Evolutionary conservation across 148 eudicot genomes (phyloP).

Genomic region (Silene uniflora): DNA sequence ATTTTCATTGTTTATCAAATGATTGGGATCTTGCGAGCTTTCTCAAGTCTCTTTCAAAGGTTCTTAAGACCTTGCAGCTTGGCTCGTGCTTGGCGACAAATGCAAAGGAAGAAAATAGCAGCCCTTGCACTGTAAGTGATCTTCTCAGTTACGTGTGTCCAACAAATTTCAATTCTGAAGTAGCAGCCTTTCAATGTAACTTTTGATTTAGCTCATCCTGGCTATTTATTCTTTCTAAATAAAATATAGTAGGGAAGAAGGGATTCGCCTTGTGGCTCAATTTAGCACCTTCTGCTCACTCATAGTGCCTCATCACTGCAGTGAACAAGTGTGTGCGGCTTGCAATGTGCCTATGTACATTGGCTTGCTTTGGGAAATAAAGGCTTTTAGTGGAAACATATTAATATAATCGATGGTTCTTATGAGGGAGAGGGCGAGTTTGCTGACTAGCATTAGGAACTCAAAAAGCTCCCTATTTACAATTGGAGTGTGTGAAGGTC

Average conservation of each 20-base stretch:
- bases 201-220: neutral
- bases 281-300: too few species aligned
- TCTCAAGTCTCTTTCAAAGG: conserved; percentile 84
- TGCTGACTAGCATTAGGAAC: too few species aligned
- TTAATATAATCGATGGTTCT: too few species aligned
- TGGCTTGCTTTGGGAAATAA: too few species aligned
- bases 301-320: too few species aligned
- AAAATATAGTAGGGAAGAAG: neutral
- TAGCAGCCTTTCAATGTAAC: neutral
- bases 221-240: neutral
- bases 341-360: too few species aligned
- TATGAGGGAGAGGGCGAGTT: too few species aligned
- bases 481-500: too few species aligned
- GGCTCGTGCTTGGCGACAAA: conserved; percentile 48
- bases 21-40: conserved; percentile 91
- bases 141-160: neutral
- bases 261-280: neutral
- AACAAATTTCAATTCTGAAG: neutral
- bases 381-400: too few species aligned
- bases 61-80: conserved; percentile 68
- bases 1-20: conserved; percentile 70
- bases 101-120: conserved; percentile 72
- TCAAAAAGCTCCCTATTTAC: too few species aligned
- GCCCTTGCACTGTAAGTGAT: conserved; percentile 69
- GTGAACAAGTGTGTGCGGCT: too few species aligned